A percentile compares a stretch with the other conserved stretches of the same genome.
Evolutionary conservation across 768 basidiomycete genomes (phyloP).

Genomic region (Panaeolus cyanescens): DNA sequence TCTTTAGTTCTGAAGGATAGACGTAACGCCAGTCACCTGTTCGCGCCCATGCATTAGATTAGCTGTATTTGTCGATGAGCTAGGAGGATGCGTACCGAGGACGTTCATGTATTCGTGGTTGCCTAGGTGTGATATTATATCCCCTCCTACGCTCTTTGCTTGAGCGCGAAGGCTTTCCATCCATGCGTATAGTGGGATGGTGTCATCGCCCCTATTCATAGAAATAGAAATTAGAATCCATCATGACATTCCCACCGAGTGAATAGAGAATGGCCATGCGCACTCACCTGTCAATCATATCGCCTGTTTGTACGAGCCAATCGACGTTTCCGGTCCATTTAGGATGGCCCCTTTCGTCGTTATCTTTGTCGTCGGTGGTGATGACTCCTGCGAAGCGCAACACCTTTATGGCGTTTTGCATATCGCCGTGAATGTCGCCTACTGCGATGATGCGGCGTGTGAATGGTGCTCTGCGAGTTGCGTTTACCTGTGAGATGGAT

Average conservation of each 20-base stretch:
- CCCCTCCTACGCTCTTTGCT: constrained; percentile 68
- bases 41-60: constrained; percentile 12
- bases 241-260: background rate
- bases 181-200: constrained; percentile 79
- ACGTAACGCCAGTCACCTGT: constrained; percentile 64
- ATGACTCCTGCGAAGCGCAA: constrained; percentile 80
- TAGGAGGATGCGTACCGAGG: constrained; percentile 51
- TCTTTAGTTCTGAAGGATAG: constrained; percentile 76
- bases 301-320: constrained; percentile 92
- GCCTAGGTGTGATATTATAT: constrained; percentile 77
- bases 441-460: constrained; percentile 77
- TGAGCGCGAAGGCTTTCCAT: constrained; percentile 84
- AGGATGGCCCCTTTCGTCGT: constrained; percentile 39
- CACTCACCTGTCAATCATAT: constrained; percentile 87
- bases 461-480: constrained; percentile 30
- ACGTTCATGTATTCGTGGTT: constrained; percentile 98
- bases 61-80: constrained; percentile 3
- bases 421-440: constrained; percentile 91
- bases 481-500: too few species aligned
- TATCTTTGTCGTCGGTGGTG: constrained; percentile 44
- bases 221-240: too few species aligned
- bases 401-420: constrained; percentile 77
- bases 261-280: too few species aligned
- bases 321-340: constrained; percentile 85
- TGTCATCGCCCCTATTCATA: constrained; percentile 79